Percentiles rank a stretch among this genome's conserved stretches.
phyloP scores from a whole-genome alignment of 2,329 filamentous ascomycete genomes.

The Tolypocladium tundrense region DNA sequence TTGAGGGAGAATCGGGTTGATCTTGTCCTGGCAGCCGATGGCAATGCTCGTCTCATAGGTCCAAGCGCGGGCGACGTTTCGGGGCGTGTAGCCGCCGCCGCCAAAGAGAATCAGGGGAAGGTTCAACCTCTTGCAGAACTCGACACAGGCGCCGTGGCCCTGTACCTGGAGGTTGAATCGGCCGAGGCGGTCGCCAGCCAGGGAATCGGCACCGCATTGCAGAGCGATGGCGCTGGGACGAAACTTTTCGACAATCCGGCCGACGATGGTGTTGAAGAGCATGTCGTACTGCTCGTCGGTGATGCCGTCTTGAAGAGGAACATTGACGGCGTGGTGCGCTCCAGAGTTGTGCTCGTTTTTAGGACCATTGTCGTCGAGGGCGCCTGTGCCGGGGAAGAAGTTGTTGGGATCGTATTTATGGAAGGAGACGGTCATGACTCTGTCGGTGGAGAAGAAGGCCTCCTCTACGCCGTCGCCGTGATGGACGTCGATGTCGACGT shows the following conservation, averaged over 20 bases:
- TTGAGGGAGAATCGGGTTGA: slow-evolving; percentile 62
- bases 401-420: slow-evolving; percentile 82
- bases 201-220: slow-evolving; percentile 89
- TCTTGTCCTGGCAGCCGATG: slow-evolving; percentile 60
- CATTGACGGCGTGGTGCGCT: slow-evolving; percentile 82
- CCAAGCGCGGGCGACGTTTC: slow-evolving; percentile 95
- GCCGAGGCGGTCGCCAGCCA: slow-evolving; percentile 86
- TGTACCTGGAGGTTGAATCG: slow-evolving; percentile 96
- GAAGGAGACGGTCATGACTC: slow-evolving; percentile 88
- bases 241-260: slow-evolving; percentile 69
- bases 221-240: slow-evolving; percentile 85
- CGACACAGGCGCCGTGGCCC: slow-evolving; percentile 85
- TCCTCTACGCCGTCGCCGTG: slow-evolving; percentile 88
- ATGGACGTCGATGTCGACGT: slow-evolving; percentile 91
- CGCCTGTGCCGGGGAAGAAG: slow-evolving; percentile 91
- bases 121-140: slow-evolving; percentile 71
- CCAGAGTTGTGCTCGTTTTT: slow-evolving; percentile 75
- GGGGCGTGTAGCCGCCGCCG: slow-evolving; percentile 90
- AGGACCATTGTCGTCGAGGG: slow-evolving; percentile 74
- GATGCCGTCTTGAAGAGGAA: slow-evolving; percentile 83
- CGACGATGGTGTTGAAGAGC: slow-evolving; percentile 76
- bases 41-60: slow-evolving; percentile 92
- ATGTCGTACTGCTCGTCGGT: slow-evolving; percentile 80
- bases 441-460: slow-evolving; percentile 80
- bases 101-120: slow-evolving; percentile 85